A percentile compares a stretch with the other conserved stretches of the same genome.
Evolutionary conservation across 2,329 filamentous ascomycete species (phyloP).

Genomic region (Botrytis squamosa): DNA sequence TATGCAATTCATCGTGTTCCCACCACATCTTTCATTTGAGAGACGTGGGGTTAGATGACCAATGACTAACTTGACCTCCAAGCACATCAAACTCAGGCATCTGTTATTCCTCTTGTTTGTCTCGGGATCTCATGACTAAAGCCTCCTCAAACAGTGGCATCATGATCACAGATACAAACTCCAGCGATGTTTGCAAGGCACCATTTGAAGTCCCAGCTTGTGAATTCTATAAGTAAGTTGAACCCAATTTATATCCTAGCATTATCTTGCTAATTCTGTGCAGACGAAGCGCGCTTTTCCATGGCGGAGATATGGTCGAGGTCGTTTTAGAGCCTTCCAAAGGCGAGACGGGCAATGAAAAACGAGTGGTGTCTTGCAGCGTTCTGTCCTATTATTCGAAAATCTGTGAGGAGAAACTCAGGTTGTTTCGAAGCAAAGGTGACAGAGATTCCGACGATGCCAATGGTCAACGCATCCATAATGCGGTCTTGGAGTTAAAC

Average conservation of each 20-base stretch:
- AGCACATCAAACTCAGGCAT: neutral
- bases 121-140: neutral
- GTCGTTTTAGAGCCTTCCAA: neutral
- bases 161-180: neutral
- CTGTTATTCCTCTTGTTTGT: neutral
- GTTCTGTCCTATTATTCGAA: neutral
- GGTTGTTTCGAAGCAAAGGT: neutral
- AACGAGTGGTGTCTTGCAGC: neutral
- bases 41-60: too few species aligned
- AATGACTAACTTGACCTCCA: neutral
- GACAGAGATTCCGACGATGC: neutral
- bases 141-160: neutral
- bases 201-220: neutral
- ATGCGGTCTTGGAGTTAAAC: neutral
- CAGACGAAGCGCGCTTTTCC: neutral
- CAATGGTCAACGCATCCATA: neutral
- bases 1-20: neutral
- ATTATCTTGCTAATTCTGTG: neutral
- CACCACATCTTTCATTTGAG: neutral
- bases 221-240: neutral
- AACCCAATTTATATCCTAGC: too few species aligned
- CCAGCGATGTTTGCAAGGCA: neutral
- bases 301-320: neutral
- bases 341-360: too few species aligned
- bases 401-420: neutral